Base-by-base conservation (phyloP, 225 moss, liverwort and hornwort species). In the Marchantia polymorpha region DNA sequence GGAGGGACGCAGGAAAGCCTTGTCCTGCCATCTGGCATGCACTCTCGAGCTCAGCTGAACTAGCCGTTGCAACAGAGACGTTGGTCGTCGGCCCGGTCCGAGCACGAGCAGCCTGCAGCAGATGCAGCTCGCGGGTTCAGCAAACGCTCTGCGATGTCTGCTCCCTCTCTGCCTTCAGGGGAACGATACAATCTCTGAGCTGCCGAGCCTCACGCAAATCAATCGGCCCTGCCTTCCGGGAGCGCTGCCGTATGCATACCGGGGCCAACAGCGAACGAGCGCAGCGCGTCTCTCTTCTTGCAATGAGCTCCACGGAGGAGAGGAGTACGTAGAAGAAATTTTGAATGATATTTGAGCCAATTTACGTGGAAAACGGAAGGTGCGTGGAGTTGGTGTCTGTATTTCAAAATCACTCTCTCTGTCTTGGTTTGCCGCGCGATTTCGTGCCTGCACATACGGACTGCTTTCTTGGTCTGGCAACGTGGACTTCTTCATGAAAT, bases 61-160 rank as follows among this genome's bases (percentile, higher is more conserved):
- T 77, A 77, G 77, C 77, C 77, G 77, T 77, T 77, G 77, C 15
- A 47, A 50, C 61, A 77, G 39, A 77, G 77, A 77, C 77, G 77
- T 77, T 77, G 77, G 27, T 17, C 48, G 39, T 63, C 59, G 39
- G 19, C 59, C 58, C 51, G 25, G 47, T 12, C 23, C 14, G 12
- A 5, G 1, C 31, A 25, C 0, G 26, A 54, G 7, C 52, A 26
- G 73, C 73, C 77, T 9, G 60, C 77, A 12, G 63, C 47, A 19
- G 50, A 49, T 11, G n/a, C 50, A 29, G 68, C 31, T 51, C 50
- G 49, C 71, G 50, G 71, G 51, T 22, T 48, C 7, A 71, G 49
- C 23, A 49, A 46, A 13, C 68, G 68, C 48, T n/a, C 10, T 8
- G 3, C 17, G 10, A 7, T 22, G 10, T 8, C 5, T 25, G n/a